Conservation (phyloP, 78 protist genomes). For the Pelomyxa schiedti region DNA sequence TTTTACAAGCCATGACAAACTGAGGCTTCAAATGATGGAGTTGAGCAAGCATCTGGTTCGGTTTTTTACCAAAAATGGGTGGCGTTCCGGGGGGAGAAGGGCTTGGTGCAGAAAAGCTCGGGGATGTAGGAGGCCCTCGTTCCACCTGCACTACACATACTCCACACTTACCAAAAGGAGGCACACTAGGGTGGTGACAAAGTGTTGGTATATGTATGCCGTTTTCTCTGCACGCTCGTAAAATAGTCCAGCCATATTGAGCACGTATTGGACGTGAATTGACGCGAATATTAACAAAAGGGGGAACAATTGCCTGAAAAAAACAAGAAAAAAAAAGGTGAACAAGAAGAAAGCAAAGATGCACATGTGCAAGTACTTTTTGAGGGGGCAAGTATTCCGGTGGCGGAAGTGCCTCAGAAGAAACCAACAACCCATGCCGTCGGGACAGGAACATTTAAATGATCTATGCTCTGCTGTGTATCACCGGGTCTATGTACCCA, state of each 20-base stretch:
- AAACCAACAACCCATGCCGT: no score
- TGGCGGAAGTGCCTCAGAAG: neutral
- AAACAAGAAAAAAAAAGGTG: neutral
- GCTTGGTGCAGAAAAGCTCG: no score
- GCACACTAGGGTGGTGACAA: neutral
- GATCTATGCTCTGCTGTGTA: no score
- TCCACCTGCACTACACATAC: neutral
- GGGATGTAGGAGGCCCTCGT: no score
- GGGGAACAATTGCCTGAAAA: neutral
- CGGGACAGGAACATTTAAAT: no score
- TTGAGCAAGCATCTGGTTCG: neutral
- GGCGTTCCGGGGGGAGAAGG: no score
- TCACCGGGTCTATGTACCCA: no score
- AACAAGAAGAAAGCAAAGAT: neutral
- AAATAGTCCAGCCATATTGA: neutral
- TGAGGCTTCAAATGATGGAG: neutral
- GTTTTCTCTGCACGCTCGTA: neutral
- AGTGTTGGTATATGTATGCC: neutral
- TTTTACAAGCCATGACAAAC: neutral
- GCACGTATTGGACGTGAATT: neutral
- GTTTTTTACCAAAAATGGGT: no score
- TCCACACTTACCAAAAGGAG: neutral
- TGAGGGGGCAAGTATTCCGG: neutral
- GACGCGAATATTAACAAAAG: neutral
- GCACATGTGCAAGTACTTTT: neutral